Evolutionary conservation across 306 rosid genomes (phyloP).

Genomic region (Amphicarpaea edgeworthii): DNA sequence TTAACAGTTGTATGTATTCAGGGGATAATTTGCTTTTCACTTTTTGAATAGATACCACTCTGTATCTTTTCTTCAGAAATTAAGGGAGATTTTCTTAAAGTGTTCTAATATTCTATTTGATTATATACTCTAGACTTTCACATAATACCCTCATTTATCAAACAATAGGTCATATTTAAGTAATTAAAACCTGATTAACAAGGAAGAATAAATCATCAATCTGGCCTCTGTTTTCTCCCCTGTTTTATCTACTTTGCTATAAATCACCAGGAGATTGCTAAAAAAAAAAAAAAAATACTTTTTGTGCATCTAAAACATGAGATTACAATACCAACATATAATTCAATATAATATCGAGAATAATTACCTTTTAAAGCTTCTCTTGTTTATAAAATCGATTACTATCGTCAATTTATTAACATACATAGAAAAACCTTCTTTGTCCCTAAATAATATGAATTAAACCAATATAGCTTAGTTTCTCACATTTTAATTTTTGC

Average conservation of each 20-base stretch:
- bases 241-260: neutral
- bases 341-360: neutral
- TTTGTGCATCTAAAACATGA: neutral
- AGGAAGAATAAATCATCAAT: neutral
- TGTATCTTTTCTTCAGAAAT: constrained; percentile 20
- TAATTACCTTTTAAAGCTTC: neutral
- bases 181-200: constrained; percentile 7
- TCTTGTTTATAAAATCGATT: constrained; percentile 1
- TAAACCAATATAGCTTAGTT: neutral
- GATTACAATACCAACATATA: neutral
- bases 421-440: neutral
- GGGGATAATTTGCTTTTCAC: neutral
- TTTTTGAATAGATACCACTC: constrained; percentile 18
- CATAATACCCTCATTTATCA: neutral
- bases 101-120: constrained; percentile 10
- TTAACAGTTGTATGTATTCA: neutral
- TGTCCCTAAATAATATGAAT: neutral
- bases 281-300: neutral
- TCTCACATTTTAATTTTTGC: neutral
- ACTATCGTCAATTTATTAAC: neutral
- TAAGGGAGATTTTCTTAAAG: neutral
- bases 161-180: neutral
- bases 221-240: constrained; percentile 32
- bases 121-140: neutral
- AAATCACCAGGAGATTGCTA: too few species aligned